Evolutionary conservation across 2,329 filamentous ascomycete species (phyloP).

Genomic region (Colletotrichum horii): DNA sequence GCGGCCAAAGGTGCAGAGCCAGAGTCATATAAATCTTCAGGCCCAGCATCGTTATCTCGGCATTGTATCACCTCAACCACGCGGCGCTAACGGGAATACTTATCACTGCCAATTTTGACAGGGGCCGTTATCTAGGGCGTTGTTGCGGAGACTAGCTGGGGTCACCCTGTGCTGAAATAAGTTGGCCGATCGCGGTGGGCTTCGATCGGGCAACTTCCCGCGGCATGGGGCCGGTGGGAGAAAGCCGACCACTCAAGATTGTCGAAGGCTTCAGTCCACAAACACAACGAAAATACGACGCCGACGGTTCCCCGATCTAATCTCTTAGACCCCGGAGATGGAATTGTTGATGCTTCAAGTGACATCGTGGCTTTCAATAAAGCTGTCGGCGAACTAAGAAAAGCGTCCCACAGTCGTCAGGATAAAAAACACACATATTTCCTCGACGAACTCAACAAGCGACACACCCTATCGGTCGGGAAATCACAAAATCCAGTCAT

Average conservation of each 20-base stretch:
- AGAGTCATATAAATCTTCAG: neutral
- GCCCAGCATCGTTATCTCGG: slow-evolving; percentile 1
- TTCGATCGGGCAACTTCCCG: neutral
- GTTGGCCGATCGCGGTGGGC: neutral
- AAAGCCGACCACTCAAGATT: neutral
- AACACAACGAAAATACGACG: neutral
- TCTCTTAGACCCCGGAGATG: neutral
- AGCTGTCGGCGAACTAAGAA: neutral
- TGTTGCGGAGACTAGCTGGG: neutral
- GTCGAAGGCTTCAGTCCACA: neutral
- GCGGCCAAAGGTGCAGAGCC: neutral
- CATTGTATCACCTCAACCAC: neutral
- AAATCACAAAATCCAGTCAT: neutral
- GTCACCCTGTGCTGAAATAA: neutral
- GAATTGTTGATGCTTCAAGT: neutral
- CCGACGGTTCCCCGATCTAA: neutral
- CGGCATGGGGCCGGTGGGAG: neutral
- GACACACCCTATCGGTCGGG: rapidly evolving
- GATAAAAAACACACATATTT: neutral
- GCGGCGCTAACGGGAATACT: neutral
- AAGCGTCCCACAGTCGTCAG: no score
- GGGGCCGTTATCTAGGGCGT: neutral
- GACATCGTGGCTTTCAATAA: neutral
- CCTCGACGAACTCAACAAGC: neutral
- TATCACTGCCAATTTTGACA: neutral